Evolutionary conservation across 495 filamentous ascomycete genomes (phyloP).

Genomic region (Podospora fimiseda): DNA sequence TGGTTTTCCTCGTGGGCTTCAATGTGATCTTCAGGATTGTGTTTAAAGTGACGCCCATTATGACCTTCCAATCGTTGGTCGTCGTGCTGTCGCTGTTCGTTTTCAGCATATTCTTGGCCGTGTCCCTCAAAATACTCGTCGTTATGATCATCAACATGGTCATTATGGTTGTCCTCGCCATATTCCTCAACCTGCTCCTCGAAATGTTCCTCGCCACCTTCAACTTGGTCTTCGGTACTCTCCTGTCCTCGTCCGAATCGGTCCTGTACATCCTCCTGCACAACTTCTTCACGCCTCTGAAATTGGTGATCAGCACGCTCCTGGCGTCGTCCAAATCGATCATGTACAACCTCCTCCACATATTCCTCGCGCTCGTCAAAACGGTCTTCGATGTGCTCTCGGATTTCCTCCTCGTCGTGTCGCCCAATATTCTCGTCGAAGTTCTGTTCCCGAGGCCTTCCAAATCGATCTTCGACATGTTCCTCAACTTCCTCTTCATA

Average conservation of each 20-base stretch:
- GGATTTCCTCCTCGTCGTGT: neutral
- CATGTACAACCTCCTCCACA: neutral
- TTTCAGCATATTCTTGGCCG: neutral
- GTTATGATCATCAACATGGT: neutral
- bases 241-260: neutral
- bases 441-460: neutral
- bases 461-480: neutral
- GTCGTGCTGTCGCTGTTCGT: too few species aligned
- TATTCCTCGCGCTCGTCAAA: neutral
- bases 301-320: neutral
- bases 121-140: neutral
- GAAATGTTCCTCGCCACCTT: neutral
- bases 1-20: neutral
- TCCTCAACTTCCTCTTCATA: neutral
- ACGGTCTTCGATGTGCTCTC: neutral
- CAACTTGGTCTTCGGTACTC: neutral
- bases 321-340: neutral
- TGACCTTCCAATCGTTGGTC: neutral
- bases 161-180: neutral
- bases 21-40: neutral
- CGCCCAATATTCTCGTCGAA: neutral
- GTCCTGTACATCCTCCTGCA: neutral
- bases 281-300: neutral
- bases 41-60: neutral
- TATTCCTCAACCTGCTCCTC: neutral